phyloP scores from a whole-genome alignment of 148 eudicot species.

The Rhododendron ovatum region DNA sequence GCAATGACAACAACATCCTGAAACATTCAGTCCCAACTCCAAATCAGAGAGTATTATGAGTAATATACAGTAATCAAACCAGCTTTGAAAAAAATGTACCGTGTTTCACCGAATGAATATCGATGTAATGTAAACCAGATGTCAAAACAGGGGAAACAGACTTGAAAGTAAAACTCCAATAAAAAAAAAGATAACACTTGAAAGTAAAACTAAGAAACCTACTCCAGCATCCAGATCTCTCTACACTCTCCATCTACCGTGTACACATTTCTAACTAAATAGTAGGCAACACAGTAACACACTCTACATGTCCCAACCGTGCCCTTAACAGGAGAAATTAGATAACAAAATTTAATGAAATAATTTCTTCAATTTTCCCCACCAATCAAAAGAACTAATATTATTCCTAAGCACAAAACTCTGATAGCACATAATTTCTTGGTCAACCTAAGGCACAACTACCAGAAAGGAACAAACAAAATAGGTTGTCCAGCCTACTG shows the following conservation, averaged over 20 bases:
- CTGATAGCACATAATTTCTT: not conserved
- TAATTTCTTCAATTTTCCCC: not conserved
- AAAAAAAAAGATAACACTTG: not conserved
- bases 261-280: not conserved
- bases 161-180: not conserved
- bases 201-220: not conserved
- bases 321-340: not conserved
- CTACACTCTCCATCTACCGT: not conserved
- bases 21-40: not conserved
- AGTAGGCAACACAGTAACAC: not conserved
- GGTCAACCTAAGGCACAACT: not conserved
- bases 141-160: not conserved
- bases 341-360: not conserved
- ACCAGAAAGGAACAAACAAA: not conserved
- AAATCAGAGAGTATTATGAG: not conserved
- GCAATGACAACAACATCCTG: constrained; percentile 87
- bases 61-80: not conserved
- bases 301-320: not conserved
- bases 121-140: not conserved
- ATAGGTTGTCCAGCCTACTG: not conserved
- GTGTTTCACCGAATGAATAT: not conserved
- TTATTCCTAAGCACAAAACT: not conserved
- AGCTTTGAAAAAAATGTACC: not conserved
- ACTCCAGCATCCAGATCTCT: not conserved
- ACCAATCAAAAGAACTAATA: not conserved